Base-by-base conservation (phyloP, 805 yeast genomes). In the Candida suzukii region DNA sequence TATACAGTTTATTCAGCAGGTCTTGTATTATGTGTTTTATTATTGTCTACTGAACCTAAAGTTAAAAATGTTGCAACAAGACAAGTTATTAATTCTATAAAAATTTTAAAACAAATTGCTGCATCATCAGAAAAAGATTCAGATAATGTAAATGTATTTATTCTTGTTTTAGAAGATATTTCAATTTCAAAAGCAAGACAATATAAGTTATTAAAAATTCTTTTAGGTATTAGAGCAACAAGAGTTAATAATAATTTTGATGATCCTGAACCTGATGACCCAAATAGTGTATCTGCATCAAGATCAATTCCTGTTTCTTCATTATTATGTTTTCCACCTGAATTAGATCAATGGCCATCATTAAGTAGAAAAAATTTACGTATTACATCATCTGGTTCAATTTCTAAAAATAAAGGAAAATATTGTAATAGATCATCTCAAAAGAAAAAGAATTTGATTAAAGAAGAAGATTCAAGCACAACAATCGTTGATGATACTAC, bases 301-400 rank as follows among this genome's bases (percentile, higher is more conserved):
- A 35, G 28, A 26, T 35, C 38, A 13, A 35, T 35, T n/a, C 38
- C 38, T 21, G 21, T 35, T 11, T 35, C 38, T 4, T 35, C 38
- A 16, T 13, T 35, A 5, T 18, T 35, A 7, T 35, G 28, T 35
- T 14, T 35, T n/a, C 38, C 38, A 25, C 38, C 38, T 13, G 38
- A 25, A 22, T 35, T 35, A 16, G 21, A 35, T 17, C 17, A 22
- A 4, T 35, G 38, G 38, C 38, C 38, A 7, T 26, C 30, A 35
- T 17, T 35, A 19, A 35, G 21, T 7, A 24, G 38, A 22, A n/a
- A n/a, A 9, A 31, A 31, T 4, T n/a, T 31, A 20, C 21, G 18
- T 10, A n/a, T 11, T 4, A n/a, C 8, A 10, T 31, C 35, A 9
- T 13, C 21, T n/a, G n/a, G n/a, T n/a, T 18, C 35, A 10, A 20